These are phyloP conservation scores for Cladosporium cucumerinum DNA, from an alignment of 2,329 filamentous ascomycete genomes.

Conservation along the genomic window DNA sequence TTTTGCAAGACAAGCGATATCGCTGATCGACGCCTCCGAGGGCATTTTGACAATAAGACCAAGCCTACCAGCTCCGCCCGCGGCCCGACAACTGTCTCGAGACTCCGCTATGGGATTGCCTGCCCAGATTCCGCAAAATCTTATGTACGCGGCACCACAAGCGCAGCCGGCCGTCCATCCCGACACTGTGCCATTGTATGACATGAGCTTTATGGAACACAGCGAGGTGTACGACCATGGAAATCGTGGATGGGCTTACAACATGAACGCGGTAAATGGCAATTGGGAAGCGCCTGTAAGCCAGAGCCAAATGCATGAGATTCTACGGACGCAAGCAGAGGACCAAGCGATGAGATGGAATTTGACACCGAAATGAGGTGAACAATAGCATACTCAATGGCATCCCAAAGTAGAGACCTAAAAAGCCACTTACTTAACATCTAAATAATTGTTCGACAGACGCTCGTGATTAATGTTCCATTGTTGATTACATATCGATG, in stretches of 20 bases:
- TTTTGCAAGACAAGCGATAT: slow-evolving; percentile 42
- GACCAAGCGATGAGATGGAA: neutral
- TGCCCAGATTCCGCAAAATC: neutral
- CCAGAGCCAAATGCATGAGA: neutral
- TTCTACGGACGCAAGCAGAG: neutral
- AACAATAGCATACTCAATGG: neutral
- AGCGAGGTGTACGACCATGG: neutral
- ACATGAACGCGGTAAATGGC: neutral
- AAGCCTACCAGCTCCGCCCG: neutral
- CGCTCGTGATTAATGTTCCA: neutral
- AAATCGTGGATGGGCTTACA: neutral
- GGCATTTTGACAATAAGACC: neutral
- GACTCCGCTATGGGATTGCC: neutral
- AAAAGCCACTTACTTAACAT: neutral
- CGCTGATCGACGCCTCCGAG: slow-evolving; percentile 19
- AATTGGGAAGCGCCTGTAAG: neutral
- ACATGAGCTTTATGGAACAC: slow-evolving; percentile 1
- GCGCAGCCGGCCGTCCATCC: neutral
- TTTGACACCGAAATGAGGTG: neutral
- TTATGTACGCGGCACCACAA: neutral
- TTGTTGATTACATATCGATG: neutral
- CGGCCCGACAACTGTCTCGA: neutral
- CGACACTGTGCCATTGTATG: neutral
- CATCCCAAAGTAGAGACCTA: neutral
- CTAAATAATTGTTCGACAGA: neutral